Evolutionary conservation across 1,284 basidiomycete species (phyloP).

Genomic region (Pterula multifida): DNA sequence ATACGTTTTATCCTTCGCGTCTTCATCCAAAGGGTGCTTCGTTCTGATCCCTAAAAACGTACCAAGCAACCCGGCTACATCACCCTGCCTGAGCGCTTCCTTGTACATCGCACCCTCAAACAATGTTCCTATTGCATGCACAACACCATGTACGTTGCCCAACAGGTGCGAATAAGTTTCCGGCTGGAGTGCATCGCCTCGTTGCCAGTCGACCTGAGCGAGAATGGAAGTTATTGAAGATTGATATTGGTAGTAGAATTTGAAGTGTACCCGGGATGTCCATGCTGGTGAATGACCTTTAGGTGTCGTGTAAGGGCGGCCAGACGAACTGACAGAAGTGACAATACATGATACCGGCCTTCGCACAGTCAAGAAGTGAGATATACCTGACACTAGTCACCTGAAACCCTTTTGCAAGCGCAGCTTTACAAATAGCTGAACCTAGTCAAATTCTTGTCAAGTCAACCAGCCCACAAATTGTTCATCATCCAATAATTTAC

Average conservation of each 20-base stretch:
- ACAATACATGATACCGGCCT: no score
- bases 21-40: slow-evolving; percentile 56
- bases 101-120: slow-evolving; percentile 83
- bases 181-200: slow-evolving; percentile 70
- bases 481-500: no score
- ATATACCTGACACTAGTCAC: slow-evolving; percentile 82
- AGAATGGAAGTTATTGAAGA: slow-evolving; percentile 2
- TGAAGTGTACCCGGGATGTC: slow-evolving; percentile 50
- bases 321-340: slow-evolving; percentile 60
- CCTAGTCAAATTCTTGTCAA: slow-evolving; percentile 34
- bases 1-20: slow-evolving; percentile 39
- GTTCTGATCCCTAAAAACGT: slow-evolving; percentile 29
- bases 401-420: slow-evolving; percentile 72
- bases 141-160: slow-evolving; percentile 60
- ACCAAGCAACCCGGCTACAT: slow-evolving; percentile 41
- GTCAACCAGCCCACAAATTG: no score
- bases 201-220: slow-evolving; percentile 69
- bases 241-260: slow-evolving; percentile 10
- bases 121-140: slow-evolving; percentile 92
- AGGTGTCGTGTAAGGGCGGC: slow-evolving; percentile 73
- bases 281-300: slow-evolving; percentile 86
- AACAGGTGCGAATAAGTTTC: slow-evolving; percentile 63
- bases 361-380: no score
- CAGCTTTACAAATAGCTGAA: slow-evolving; percentile 83
- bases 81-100: slow-evolving; percentile 43